Percentiles rank a stretch among this genome's conserved stretches.
Conservation (phyloP, 305 asterid species). For the Fraxinus greggii region DNA sequence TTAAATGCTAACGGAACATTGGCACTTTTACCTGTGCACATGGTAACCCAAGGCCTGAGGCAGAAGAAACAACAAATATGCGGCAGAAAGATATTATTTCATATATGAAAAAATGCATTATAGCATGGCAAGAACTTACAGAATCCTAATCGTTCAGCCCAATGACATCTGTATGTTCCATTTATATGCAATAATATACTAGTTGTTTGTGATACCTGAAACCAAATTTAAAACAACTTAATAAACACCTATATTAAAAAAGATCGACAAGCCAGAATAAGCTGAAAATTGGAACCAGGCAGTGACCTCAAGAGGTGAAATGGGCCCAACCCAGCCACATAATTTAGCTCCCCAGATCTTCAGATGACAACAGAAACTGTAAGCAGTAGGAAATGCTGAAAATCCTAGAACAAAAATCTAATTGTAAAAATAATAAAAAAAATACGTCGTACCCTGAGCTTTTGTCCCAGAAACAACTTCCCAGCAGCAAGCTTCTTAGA, state of each 20-base stretch:
- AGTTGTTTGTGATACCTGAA: slow-evolving; percentile 59
- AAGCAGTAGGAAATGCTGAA: slow-evolving; percentile 44
- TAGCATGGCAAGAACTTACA: slow-evolving; percentile 50
- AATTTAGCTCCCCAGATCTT: slow-evolving; percentile 96
- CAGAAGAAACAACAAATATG: slow-evolving; percentile 26
- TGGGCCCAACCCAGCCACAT: slow-evolving; percentile 77
- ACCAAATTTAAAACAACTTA: slow-evolving; percentile 21
- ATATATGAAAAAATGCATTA: slow-evolving; percentile 16
- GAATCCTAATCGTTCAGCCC: slow-evolving; percentile 92
- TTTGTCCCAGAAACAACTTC: slow-evolving; percentile 88
- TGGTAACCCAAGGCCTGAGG: slow-evolving; percentile 25
- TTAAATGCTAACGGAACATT: slow-evolving; percentile 73
- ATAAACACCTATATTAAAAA: slow-evolving; percentile 23
- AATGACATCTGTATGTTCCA: slow-evolving; percentile 92
- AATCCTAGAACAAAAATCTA: slow-evolving; percentile 27
- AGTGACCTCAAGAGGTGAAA: slow-evolving; percentile 82
- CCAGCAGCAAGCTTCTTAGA: slow-evolving; percentile 68
- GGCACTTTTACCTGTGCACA: slow-evolving; percentile 59
- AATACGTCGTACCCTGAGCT: slow-evolving; percentile 63
- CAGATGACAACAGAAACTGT: slow-evolving; percentile 61
- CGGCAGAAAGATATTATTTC: slow-evolving; percentile 17
- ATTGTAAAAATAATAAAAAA: slow-evolving; percentile 24
- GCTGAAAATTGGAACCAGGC: slow-evolving; percentile 22
- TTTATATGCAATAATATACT: slow-evolving; percentile 67
- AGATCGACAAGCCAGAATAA: slow-evolving; percentile 12